Percentiles rank a stretch among this genome's conserved stretches.
Conservation (phyloP, 2,329 filamentous ascomycete genomes). For the Xylaria sp. region DNA sequence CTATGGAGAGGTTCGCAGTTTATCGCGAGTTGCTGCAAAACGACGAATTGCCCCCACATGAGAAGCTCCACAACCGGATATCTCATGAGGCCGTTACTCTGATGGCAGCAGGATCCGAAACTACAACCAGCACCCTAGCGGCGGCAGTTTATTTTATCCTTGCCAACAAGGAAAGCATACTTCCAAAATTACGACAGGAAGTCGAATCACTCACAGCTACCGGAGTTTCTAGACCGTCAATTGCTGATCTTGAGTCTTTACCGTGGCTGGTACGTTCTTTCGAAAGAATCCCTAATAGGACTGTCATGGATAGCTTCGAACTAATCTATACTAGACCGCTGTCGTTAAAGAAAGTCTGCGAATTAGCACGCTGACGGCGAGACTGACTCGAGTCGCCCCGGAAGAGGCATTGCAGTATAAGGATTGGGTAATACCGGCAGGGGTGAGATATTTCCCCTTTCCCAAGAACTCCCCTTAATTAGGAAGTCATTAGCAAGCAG, state of each 20-base stretch:
- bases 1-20: conserved; percentile 27
- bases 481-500: neutral
- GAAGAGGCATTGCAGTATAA: conserved; percentile 30
- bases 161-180: conserved; percentile 20
- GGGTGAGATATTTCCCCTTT: conserved; percentile 27
- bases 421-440: conserved; percentile 36
- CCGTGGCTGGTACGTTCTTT: conserved; percentile 33
- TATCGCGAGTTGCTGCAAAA: conserved; percentile 29
- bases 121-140: conserved; percentile 22
- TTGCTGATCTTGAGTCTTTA: conserved; percentile 32
- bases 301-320: neutral
- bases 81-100: conserved; percentile 36
- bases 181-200: conserved; percentile 28
- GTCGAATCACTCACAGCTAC: conserved; percentile 20
- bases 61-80: conserved; percentile 34
- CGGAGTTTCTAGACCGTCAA: conserved; percentile 25
- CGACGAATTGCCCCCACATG: conserved; percentile 24
- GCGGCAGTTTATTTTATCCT: conserved; percentile 31
- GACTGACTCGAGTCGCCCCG: conserved; percentile 33
- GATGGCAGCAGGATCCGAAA: conserved; percentile 35
- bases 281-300: too few relatives aligned
- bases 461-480: neutral
- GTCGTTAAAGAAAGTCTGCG: conserved; percentile 36
- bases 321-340: conserved; percentile 27
- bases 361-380: conserved; percentile 26